phyloP scores from a whole-genome alignment of 73 alveolate genomes.

The Paramecium sonneborni region DNA sequence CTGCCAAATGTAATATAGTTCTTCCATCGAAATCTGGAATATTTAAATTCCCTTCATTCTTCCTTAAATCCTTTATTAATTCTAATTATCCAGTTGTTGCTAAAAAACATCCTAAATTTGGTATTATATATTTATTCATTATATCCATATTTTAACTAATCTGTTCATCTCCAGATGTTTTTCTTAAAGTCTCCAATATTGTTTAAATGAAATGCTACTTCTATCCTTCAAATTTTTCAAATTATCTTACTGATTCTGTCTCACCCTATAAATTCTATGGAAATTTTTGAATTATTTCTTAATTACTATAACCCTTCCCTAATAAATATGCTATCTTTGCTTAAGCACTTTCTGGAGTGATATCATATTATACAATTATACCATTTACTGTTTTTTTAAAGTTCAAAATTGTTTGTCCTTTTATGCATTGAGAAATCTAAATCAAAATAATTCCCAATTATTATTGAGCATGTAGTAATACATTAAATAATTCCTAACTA shows the following conservation, averaged over 20 bases:
- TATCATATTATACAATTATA: neutral
- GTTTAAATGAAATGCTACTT: conserved; percentile 59
- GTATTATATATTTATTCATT: conserved; percentile 51
- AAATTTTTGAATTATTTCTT: conserved; percentile 10
- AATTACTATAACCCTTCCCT: conserved; percentile 34
- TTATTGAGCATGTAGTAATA: neutral
- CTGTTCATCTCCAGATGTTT: conserved; percentile 35
- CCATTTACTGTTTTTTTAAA: neutral
- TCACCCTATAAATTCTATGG: conserved; percentile 57
- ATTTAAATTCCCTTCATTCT: conserved; percentile 35
- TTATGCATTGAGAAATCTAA: neutral
- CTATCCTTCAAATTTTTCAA: conserved; percentile 55
- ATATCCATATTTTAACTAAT: conserved; percentile 43
- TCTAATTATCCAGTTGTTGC: conserved; percentile 54
- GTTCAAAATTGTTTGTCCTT: neutral
- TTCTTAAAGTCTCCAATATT: neutral
- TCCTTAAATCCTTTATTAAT: conserved; percentile 44
- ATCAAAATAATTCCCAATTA: neutral
- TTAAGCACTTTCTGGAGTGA: conserved; percentile 62
- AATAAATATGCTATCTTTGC: conserved; percentile 60
- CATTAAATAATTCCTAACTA: neutral
- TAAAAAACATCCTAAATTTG: conserved; percentile 62
- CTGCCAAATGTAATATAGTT: conserved; percentile 63
- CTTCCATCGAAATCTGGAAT: conserved; percentile 64
- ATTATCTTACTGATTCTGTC: neutral